These are phyloP conservation scores for Leccinum holopus DNA, from an alignment of 1,284 basidiomycete species.

Conservation along the genomic window DNA sequence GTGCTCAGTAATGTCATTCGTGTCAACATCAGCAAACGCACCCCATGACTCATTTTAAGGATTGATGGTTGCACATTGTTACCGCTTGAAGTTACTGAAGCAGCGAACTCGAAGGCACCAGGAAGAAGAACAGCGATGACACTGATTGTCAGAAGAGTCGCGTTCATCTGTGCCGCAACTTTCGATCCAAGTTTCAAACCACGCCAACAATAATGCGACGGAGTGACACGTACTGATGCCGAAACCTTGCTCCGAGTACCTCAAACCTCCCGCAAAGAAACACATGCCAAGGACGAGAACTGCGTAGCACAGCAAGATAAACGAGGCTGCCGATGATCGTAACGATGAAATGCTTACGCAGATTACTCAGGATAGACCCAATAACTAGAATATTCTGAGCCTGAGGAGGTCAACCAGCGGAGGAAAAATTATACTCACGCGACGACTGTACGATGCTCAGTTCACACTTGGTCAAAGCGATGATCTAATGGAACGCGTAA, in stretches of 20 bases:
- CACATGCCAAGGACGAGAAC: conserved; percentile 76
- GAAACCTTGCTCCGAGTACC: conserved; percentile 77
- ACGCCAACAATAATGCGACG: background rate
- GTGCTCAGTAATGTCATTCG: conserved; percentile 11
- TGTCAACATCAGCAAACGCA: conserved; percentile 37
- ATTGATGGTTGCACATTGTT: conserved; percentile 47
- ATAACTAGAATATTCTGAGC: conserved; percentile 50
- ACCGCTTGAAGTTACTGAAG: conserved; percentile 32
- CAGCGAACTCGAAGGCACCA: conserved; percentile 56
- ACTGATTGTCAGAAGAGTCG: conserved; percentile 74
- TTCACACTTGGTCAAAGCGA: conserved; percentile 79
- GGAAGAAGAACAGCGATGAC: conserved; percentile 82
- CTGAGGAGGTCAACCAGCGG: conserved; percentile 27
- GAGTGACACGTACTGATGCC: conserved; percentile 50
- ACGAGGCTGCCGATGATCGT: background rate
- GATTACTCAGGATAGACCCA: conserved; percentile 80
- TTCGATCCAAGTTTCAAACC: conserved; percentile 24
- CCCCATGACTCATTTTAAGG: conserved; percentile 76
- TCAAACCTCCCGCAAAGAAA: conserved; percentile 76
- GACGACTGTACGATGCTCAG: conserved; percentile 81
- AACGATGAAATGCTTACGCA: conserved; percentile 45
- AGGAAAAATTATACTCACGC: conserved; percentile 46
- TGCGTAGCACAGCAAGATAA: conserved; percentile 24
- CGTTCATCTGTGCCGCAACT: conserved; percentile 79
- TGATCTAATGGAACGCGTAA: conserved; percentile 54